Conservation (phyloP, 2,329 filamentous ascomycete species). For the Epichloe glyceriae region DNA sequence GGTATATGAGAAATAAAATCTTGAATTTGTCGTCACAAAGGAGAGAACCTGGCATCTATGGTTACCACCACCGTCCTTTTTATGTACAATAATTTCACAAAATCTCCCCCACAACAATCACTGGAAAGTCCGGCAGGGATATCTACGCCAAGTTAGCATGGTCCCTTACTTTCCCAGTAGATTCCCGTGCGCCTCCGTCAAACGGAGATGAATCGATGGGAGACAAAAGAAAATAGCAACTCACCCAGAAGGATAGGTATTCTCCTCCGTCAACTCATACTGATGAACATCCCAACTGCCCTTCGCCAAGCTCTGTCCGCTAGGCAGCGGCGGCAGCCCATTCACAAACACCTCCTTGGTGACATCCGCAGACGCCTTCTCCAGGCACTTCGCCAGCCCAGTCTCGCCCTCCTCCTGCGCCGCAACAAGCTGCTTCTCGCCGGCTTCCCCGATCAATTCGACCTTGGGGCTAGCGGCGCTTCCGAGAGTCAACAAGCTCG, state of each 20-base stretch:
- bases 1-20: neutral
- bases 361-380: constrained; percentile 38
- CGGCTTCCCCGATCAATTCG: constrained; percentile 56
- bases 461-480: constrained; percentile 70
- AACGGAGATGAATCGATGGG: neutral
- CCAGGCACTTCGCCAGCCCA: constrained; percentile 61
- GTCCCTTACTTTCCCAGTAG: neutral
- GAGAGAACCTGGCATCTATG: neutral
- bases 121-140: constrained; percentile 51
- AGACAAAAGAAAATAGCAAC: constrained; percentile 22
- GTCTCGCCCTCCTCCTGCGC: constrained; percentile 63
- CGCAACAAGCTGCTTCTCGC: constrained; percentile 54
- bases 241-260: constrained; percentile 58
- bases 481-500: constrained; percentile 72
- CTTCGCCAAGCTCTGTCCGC: constrained; percentile 44
- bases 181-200: no score
- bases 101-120: constrained; percentile 17
- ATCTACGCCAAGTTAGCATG: constrained; percentile 31
- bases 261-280: constrained; percentile 50
- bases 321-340: constrained; percentile 78
- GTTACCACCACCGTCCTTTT: neutral
- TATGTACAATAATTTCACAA: constrained; percentile 11
- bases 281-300: constrained; percentile 54
- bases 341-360: constrained; percentile 52
- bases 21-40: neutral